Evolutionary conservation across 768 basidiomycete species (phyloP).

Genomic region (Leccinum disarticulatum): DNA sequence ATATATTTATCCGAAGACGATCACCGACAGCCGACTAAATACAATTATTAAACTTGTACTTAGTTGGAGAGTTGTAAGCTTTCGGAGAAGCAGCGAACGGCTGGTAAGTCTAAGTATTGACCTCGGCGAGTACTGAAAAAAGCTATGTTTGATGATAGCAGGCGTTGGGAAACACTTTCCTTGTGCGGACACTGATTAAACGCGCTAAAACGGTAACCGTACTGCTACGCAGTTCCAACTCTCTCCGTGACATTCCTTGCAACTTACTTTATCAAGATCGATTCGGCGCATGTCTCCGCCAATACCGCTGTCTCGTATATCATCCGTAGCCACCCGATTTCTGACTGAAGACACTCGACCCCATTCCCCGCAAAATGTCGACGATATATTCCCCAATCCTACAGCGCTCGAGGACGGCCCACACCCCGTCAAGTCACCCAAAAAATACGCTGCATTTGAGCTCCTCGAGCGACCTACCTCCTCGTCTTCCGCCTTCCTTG

Average conservation of each 20-base stretch:
- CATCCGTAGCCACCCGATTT: constrained; percentile 35
- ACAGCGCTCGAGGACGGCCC: constrained; percentile 35
- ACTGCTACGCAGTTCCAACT: no score
- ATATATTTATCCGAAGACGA: constrained; percentile 5
- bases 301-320: constrained; percentile 29
- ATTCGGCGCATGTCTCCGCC: constrained; percentile 27
- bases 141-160: neutral
- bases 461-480: constrained; percentile 82
- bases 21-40: neutral
- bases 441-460: constrained; percentile 66
- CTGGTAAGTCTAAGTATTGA: no score
- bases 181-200: neutral
- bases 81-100: neutral
- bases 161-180: constrained; percentile 4
- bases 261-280: neutral
- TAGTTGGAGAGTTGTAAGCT: no score
- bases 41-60: neutral
- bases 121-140: no score
- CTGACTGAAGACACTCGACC: constrained; percentile 42
- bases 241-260: no score
- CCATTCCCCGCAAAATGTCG: constrained; percentile 35
- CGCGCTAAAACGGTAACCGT: no score
- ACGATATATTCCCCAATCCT: constrained; percentile 41
- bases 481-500: constrained; percentile 69
- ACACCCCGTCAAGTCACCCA: constrained; percentile 36